Percentiles rank a stretch among this genome's conserved stretches.
Conservation (phyloP, 805 yeast genomes). For the Kregervanrija pseudodelftensis region DNA sequence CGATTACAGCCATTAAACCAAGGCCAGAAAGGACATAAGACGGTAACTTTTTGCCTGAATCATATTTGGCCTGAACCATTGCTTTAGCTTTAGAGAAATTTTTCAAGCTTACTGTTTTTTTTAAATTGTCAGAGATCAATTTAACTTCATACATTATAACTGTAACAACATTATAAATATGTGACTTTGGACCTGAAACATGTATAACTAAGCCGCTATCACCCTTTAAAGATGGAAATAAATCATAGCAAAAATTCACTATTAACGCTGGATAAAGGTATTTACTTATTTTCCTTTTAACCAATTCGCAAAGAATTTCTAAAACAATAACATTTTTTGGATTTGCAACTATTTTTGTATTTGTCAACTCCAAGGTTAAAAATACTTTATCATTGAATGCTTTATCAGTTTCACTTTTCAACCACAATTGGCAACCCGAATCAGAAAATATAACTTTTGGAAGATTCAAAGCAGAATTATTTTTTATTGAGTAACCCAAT, state of each 20-base stretch:
- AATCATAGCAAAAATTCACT: slow-evolving; percentile 51
- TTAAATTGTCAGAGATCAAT: slow-evolving; percentile 11
- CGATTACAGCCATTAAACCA: slow-evolving; percentile 46
- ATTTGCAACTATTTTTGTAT: slow-evolving; percentile 23
- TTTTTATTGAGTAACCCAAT: slow-evolving; percentile 28
- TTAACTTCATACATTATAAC: slow-evolving; percentile 28
- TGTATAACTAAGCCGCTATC: slow-evolving; percentile 46
- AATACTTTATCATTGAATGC: slow-evolving; percentile 27
- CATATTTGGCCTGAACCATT: slow-evolving; percentile 40
- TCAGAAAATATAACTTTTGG: slow-evolving; percentile 35
- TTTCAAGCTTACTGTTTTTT: slow-evolving; percentile 20
- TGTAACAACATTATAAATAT: slow-evolving; percentile 30
- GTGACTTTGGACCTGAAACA: slow-evolving; percentile 43
- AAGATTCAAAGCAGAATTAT: slow-evolving; percentile 13
- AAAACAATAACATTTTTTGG: slow-evolving; percentile 37
- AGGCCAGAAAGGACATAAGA: slow-evolving; percentile 43
- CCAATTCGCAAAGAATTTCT: slow-evolving; percentile 46
- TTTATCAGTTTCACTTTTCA: slow-evolving; percentile 29
- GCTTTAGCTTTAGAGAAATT: slow-evolving; percentile 42
- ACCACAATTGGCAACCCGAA: slow-evolving; percentile 44
- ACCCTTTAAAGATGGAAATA: slow-evolving; percentile 48
- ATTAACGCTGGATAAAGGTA: slow-evolving; percentile 46
- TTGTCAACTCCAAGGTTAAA: slow-evolving; percentile 40
- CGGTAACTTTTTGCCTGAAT: slow-evolving; percentile 32
- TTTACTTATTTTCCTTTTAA: slow-evolving; percentile 34